Evolutionary conservation across 371 early-diverging fungal species (phyloP).

Genomic region (Thermomucor indicae-seudaticae): DNA sequence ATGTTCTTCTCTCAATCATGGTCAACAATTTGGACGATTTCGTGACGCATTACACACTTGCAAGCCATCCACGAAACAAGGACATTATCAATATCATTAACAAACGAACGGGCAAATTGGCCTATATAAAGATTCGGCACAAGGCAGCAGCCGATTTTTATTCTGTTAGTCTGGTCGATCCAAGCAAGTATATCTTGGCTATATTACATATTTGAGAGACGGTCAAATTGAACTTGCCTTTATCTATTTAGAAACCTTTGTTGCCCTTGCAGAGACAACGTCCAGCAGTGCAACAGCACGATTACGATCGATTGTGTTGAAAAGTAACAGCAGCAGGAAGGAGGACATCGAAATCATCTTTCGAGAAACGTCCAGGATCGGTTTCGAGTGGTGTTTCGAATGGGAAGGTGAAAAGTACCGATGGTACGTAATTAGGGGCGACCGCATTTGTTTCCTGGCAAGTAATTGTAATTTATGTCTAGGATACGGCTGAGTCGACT

Average conservation of each 20-base stretch:
- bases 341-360: conserved; percentile 10
- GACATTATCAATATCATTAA: conserved; percentile 35
- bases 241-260: conserved; percentile 24
- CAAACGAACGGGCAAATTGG: conserved; percentile 26
- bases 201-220: neutral
- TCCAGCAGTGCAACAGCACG: conserved; percentile 22
- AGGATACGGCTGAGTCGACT: conserved; percentile 40
- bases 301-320: conserved; percentile 28
- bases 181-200: conserved; percentile 19
- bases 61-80: conserved; percentile 32
- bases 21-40: conserved; percentile 14
- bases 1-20: neutral
- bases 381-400: conserved; percentile 44
- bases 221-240: neutral
- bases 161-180: conserved; percentile 39
- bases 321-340: conserved; percentile 10
- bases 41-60: conserved; percentile 30
- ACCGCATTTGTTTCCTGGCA: neutral
- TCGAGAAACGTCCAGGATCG: conserved; percentile 25
- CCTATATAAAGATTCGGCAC: conserved; percentile 42
- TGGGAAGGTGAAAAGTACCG: conserved; percentile 38
- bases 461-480: neutral
- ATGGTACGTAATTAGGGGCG: conserved; percentile 20
- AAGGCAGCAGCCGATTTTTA: conserved; percentile 36
- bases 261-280: conserved; percentile 34